Percentiles rank a stretch among this genome's conserved stretches.
phyloP scores from a whole-genome alignment of 2,329 filamentous ascomycete species.

The Fonsecaea erecta region DNA sequence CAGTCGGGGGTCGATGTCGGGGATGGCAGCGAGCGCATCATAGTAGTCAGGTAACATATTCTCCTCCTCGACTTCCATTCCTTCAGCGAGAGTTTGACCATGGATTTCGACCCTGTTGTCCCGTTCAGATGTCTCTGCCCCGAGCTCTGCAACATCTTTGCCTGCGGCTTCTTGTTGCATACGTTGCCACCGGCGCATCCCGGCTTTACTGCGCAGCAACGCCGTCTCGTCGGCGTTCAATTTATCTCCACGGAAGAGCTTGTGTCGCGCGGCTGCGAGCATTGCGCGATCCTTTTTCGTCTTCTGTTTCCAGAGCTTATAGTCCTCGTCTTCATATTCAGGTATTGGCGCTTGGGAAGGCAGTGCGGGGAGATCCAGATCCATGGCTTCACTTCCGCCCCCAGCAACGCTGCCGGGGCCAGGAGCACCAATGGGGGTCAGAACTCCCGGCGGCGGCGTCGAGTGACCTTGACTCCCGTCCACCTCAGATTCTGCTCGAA shows the following conservation, averaged over 20 bases:
- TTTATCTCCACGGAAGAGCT: conserved; percentile 82
- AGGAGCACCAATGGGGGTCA: conserved; percentile 75
- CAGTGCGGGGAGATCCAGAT: conserved; percentile 80
- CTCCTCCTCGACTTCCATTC: conserved; percentile 89
- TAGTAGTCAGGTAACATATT: conserved; percentile 92
- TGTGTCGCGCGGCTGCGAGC: conserved; percentile 81
- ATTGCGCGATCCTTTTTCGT: conserved; percentile 94
- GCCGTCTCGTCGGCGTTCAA: conserved; percentile 88
- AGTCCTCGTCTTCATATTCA: conserved; percentile 85
- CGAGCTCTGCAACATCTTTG: conserved; percentile 50
- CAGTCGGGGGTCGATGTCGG: conserved; percentile 76
- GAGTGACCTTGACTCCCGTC: conserved; percentile 76
- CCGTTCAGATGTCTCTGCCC: conserved; percentile 45
- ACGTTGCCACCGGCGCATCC: conserved; percentile 86
- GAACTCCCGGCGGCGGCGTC: conserved; percentile 73
- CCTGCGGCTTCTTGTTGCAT: conserved; percentile 71
- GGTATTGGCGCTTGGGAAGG: conserved; percentile 68
- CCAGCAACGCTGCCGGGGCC: conserved; percentile 62
- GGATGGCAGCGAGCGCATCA: conserved; percentile 81
- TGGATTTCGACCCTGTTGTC: conserved; percentile 44
- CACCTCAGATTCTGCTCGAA: conserved; percentile 73
- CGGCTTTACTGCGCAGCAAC: conserved; percentile 78
- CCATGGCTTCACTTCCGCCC: conserved; percentile 73
- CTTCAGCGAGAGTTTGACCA: conserved; percentile 84
- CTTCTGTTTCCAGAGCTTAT: conserved; percentile 98